Percentiles rank a stretch among this genome's conserved stretches.
phyloP scores from a whole-genome alignment of 208 protist species.

The Trypanosoma caninum region DNA sequence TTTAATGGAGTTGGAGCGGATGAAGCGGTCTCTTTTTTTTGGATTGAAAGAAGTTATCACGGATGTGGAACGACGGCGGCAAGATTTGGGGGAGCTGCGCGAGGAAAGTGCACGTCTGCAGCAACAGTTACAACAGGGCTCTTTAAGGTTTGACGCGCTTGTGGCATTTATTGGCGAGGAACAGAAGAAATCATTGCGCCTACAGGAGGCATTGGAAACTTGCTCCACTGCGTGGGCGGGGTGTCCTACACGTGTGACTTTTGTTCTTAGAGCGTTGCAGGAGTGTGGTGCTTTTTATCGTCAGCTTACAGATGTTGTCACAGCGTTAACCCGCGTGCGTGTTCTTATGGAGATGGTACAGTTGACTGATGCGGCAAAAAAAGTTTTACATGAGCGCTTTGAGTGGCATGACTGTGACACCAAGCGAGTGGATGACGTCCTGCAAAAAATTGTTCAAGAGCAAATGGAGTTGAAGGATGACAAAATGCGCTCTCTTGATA shows the following conservation, averaged over 20 bases:
- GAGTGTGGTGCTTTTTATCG: slow-evolving; percentile 28
- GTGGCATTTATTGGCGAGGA: slow-evolving; percentile 23
- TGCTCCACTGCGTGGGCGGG: slow-evolving; percentile 36
- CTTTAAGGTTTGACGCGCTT: slow-evolving; percentile 49
- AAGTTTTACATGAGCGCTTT: neutral
- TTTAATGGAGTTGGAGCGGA: slow-evolving; percentile 53
- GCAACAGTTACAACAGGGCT: slow-evolving; percentile 47
- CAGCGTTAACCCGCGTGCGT: slow-evolving; percentile 1
- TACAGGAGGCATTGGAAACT: slow-evolving; percentile 31
- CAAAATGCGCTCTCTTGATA: neutral
- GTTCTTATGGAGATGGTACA: slow-evolving; percentile 15
- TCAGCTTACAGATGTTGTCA: slow-evolving; percentile 19
- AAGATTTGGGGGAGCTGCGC: slow-evolving; percentile 52
- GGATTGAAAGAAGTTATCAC: slow-evolving; percentile 47
- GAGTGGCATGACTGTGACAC: neutral
- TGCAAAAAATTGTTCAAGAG: neutral
- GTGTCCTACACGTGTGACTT: slow-evolving; percentile 34
- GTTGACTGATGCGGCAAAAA: slow-evolving; percentile 8
- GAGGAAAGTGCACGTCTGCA: slow-evolving; percentile 33
- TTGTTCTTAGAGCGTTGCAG: slow-evolving; percentile 44
- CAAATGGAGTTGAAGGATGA: neutral
- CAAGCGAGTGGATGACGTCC: neutral
- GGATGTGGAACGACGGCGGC: slow-evolving; percentile 47
- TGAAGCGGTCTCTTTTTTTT: slow-evolving; percentile 35
- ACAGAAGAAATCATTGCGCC: slow-evolving; percentile 17